A percentile compares a stretch with the other conserved stretches of the same genome.
Evolutionary conservation across 208 protist genomes (phyloP).

Genomic region (Entamoeba dispar): DNA sequence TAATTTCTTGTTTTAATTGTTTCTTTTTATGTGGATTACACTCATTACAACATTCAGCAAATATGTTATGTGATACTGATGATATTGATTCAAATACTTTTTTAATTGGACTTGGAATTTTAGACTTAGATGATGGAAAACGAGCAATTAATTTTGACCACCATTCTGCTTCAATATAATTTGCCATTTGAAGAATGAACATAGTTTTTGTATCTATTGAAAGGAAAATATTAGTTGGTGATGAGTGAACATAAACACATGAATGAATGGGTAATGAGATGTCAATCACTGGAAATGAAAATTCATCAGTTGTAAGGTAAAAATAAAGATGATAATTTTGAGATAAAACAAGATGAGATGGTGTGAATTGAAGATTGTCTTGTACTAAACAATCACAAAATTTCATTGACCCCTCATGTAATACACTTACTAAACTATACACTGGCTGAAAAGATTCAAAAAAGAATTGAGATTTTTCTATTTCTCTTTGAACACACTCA

Average conservation of each 20-base stretch:
- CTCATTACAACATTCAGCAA: not conserved
- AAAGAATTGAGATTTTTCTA: not conserved
- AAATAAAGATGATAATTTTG: not conserved
- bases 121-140: not conserved
- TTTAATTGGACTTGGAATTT: not conserved
- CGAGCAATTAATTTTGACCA: not conserved
- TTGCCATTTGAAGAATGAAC: not conserved
- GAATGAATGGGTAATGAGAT: not conserved
- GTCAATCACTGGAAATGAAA: not conserved
- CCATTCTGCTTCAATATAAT: not conserved
- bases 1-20: not conserved
- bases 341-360: not conserved
- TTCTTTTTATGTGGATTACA: not conserved
- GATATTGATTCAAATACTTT: not conserved
- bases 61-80: not conserved
- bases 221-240: not conserved
- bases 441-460: not conserved
- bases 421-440: not conserved
- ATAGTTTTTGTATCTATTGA: not conserved
- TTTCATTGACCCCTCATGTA: not conserved
- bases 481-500: not conserved
- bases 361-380: not conserved
- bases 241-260: not conserved
- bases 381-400: not conserved
- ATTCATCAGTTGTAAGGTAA: not conserved